Conservation (phyloP, 2,329 filamentous ascomycete genomes). For the Fusarium veterinarium region DNA sequence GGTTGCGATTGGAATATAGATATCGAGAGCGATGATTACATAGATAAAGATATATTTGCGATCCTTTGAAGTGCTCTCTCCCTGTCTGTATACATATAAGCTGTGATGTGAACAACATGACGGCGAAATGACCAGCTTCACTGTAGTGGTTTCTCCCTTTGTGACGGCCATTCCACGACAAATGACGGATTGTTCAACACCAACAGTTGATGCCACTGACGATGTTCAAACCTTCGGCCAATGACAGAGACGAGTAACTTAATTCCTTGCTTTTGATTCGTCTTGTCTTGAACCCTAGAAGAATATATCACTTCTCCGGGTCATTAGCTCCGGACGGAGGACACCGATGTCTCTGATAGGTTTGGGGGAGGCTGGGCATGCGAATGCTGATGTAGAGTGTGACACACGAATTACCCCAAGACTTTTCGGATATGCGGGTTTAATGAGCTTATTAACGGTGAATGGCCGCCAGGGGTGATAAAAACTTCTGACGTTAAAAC, state of each 20-base stretch:
- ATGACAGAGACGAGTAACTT: accelerated
- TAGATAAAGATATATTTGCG: neutral
- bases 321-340: conserved; percentile 1
- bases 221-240: neutral
- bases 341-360: neutral
- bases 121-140: neutral
- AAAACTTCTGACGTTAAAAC: too few species aligned
- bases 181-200: neutral
- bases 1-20: neutral
- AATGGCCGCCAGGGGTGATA: too few species aligned
- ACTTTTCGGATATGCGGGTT: neutral
- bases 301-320: neutral
- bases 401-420: neutral
- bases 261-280: neutral
- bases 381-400: neutral
- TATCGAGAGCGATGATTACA: neutral
- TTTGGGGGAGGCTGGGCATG: neutral
- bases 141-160: neutral
- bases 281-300: accelerated
- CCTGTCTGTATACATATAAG: neutral
- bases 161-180: neutral
- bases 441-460: neutral
- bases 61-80: neutral
- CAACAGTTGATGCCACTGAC: neutral
- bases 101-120: neutral